Conservation (phyloP, 1,284 basidiomycete genomes). For the Agroathelia rolfsii region DNA sequence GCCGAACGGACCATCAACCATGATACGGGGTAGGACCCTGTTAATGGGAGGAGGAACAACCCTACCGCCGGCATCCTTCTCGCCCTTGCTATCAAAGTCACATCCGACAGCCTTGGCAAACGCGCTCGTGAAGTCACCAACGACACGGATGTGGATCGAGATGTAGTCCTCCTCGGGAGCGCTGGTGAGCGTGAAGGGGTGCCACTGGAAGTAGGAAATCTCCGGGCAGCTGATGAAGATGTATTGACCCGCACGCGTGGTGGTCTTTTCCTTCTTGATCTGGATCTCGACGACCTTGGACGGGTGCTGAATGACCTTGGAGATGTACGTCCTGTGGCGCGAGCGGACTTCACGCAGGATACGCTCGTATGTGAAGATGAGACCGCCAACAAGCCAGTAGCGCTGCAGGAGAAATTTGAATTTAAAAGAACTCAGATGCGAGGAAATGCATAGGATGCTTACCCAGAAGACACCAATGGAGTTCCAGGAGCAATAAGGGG, state of each 20-base stretch:
- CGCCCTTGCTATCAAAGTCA: conserved; percentile 54
- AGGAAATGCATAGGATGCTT: conserved; percentile 19
- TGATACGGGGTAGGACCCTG: conserved; percentile 72
- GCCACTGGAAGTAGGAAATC: conserved; percentile 89
- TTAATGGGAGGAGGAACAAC: conserved; percentile 58
- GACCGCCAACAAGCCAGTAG: conserved; percentile 82
- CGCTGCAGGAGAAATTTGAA: conserved; percentile 36
- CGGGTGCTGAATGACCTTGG: conserved; percentile 89
- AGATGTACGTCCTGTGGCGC: conserved; percentile 80
- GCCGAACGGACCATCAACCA: conserved; percentile 86
- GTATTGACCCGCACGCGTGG: conserved; percentile 74
- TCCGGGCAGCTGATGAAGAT: conserved; percentile 83
- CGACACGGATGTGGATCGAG: conserved; percentile 81
- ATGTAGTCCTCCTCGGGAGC: conserved; percentile 89
- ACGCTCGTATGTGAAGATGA: conserved; percentile 78
- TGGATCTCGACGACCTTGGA: conserved; percentile 85
- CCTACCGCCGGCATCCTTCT: conserved; percentile 42
- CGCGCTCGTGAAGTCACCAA: conserved; percentile 79
- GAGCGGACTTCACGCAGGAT: conserved; percentile 81
- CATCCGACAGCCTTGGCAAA: conserved; percentile 78
- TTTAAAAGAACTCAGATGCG: not conserved
- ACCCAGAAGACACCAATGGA: conserved; percentile 91
- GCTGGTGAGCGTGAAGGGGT: conserved; percentile 85
- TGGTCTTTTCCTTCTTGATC: conserved; percentile 88
- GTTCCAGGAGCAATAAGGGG: conserved; percentile 76